Base-by-base conservation (phyloP, 2,329 filamentous ascomycete genomes). In the Calonectria pauciramosa region DNA sequence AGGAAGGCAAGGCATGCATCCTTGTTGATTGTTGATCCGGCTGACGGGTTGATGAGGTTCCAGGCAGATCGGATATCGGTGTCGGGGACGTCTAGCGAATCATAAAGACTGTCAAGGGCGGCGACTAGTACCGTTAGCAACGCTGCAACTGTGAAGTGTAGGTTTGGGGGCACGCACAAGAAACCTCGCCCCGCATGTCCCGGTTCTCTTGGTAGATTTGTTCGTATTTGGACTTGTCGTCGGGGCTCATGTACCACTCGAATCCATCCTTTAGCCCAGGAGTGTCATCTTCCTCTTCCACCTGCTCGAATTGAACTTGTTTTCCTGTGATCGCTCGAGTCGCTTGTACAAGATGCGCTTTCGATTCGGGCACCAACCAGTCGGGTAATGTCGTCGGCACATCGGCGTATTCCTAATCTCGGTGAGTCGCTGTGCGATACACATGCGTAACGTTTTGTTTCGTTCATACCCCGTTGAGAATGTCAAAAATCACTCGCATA, bases 211-310 rank as follows among this genome's bases (percentile, higher is more conserved):
- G 94, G 87, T 99, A 99, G 86, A 99, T 99, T 81, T 96, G 95
- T 86, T 98, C 96, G 87, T 99, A 99, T 86, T 98, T 99, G 77
- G 92, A 84, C 87, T 97, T 97, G 87, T 99, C 96, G 36, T 89
- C 86, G 0, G 97, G 97, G 74, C 93, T 96, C 95, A 99, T 99
- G 88, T 99, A 99, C 97, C 97, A 99, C 85, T 99, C 97, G 85
- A 99, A 99, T 16, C 96, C 96, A 85, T 98, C 96, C 84, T 98
- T 98, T 76, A 99, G 89, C 0, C 96, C 96, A 1, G 93, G 92
- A 5, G 93, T 92, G 80, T 98, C 96, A 77, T 93, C 92, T 74
- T 98, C 94, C 80, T 96, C 94, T 70, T 96, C 94, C 74, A 98
- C 92, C 76, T 92, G 91, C 85, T 98, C 96, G 84, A 99, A 98